phyloP scores from a whole-genome alignment of 225 moss, liverwort and hornwort species.

The Physcomitrium patens region DNA sequence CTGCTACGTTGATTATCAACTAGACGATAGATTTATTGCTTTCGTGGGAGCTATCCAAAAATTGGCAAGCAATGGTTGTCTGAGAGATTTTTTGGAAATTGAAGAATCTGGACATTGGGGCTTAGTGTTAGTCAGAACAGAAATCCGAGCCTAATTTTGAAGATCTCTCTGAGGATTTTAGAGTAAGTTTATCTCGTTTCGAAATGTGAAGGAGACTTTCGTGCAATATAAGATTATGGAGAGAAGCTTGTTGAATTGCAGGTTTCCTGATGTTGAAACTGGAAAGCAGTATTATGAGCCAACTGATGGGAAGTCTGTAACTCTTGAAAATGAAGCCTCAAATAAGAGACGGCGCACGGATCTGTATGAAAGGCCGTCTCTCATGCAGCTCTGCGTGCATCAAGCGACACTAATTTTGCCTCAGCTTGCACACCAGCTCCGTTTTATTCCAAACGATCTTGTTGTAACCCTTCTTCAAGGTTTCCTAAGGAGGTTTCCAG shows the following conservation, averaged over 20 bases:
- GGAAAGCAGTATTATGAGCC: neutral
- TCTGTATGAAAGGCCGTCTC: conserved; percentile 32
- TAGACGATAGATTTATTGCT: neutral
- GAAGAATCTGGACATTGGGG: neutral
- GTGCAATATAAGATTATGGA: conserved; percentile 18
- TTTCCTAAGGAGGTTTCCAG: conserved; percentile 39
- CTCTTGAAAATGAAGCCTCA: neutral
- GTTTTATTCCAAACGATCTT: conserved; percentile 45
- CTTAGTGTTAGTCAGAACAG: neutral
- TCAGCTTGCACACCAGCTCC: conserved; percentile 40
- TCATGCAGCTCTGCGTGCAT: conserved; percentile 49
- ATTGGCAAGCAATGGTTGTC: neutral
- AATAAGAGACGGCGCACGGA: neutral
- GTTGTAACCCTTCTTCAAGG: conserved; percentile 37
- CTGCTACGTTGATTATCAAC: neutral
- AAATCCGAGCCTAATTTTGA: neutral
- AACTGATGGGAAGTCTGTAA: neutral
- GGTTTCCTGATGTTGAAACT: neutral
- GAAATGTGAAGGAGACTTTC: neutral
- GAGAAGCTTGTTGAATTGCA: neutral
- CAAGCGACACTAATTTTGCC: conserved; percentile 37
- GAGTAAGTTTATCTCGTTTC: neutral
- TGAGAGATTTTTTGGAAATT: neutral
- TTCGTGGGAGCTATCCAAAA: neutral
- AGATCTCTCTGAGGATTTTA: neutral